Base-by-base conservation (phyloP, 1,139 yeast genomes). In the Debaryomycetaceae sp. region DNA sequence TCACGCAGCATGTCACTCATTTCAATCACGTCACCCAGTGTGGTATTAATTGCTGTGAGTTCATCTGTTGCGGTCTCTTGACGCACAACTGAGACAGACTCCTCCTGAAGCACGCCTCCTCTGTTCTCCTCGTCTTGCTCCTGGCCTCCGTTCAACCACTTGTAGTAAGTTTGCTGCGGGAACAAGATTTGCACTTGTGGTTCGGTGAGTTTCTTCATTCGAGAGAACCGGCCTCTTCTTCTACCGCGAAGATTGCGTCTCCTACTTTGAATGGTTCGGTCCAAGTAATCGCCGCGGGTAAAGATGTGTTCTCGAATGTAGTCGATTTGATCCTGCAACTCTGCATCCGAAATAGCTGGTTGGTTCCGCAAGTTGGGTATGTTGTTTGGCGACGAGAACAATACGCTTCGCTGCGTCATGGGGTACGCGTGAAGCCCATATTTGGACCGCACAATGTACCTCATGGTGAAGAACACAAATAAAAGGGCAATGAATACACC, bases 181-280 rank as follows among this genome's bases (percentile, higher is more conserved):
- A 83, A 83, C 31, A 79, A 56, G 28, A 65, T 67, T 33, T 83
- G 78, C 16, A 83, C 78, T 45, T 83, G 83, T 9, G 64, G 72
- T 25, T 65, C 65, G 0, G 84, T 65, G 35, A 81, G 59, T 44
- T 71, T 71, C 47, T 70, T 68, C 67, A 74, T 75, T 40, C 65
- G 64, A 18, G 63, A 51, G 37, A 54, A 67, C 24, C 72, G 46
- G 12, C 63, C 60, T 17, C 66, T 47, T 28, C 65, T 40, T 24
- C 62, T 43, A 26, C 60, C 28, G 23, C 51, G 27, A 22, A 45
- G 24, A n/a, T 36, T 25, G 19, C 43, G 36, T 24, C 44, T 26
- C n/a, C 43, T 20, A 25, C 43, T 39, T 14, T 39, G 37, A 13
- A 54, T 34, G 29, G 61, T 46, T 27, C 61, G 44, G 32, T 58